These are phyloP conservation scores for Oryza meridionalis DNA, from an alignment of 176 grass and related monocot genomes.

Conservation along the genomic window DNA sequence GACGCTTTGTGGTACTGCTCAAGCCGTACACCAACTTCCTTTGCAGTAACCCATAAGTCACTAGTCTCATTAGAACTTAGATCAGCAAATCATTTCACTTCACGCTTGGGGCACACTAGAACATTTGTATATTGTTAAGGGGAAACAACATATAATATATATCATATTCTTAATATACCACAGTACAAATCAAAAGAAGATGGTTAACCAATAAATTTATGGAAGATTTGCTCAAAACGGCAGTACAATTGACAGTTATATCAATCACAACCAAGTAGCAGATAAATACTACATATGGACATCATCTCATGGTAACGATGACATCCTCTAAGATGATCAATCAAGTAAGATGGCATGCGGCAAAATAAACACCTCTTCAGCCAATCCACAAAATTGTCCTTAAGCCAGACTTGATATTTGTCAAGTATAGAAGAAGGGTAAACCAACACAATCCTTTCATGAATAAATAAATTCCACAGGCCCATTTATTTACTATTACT, in stretches of 20 bases:
- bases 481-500: neutral
- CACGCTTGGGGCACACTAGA: conserved; percentile 79
- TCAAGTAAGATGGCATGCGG: neutral
- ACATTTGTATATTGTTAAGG: conserved; percentile 86
- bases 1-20: conserved; percentile 86
- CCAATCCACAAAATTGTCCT: neutral
- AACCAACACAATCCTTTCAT: neutral
- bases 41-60: conserved; percentile 89
- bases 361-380: neutral
- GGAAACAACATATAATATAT: conserved; percentile 14
- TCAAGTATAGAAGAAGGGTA: neutral
- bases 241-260: neutral
- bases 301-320: neutral
- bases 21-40: conserved; percentile 68
- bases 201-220: neutral
- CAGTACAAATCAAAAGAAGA: neutral
- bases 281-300: neutral
- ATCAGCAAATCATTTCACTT: conserved; percentile 76
- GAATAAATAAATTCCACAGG: neutral
- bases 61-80: conserved; percentile 79
- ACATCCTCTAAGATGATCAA: neutral
- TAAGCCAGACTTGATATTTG: neutral
- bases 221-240: neutral
- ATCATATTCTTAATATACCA: neutral
- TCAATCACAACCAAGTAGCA: too few species aligned